Base-by-base conservation (phyloP, 306 rosid species). In the Leucaena leucocephala region DNA sequence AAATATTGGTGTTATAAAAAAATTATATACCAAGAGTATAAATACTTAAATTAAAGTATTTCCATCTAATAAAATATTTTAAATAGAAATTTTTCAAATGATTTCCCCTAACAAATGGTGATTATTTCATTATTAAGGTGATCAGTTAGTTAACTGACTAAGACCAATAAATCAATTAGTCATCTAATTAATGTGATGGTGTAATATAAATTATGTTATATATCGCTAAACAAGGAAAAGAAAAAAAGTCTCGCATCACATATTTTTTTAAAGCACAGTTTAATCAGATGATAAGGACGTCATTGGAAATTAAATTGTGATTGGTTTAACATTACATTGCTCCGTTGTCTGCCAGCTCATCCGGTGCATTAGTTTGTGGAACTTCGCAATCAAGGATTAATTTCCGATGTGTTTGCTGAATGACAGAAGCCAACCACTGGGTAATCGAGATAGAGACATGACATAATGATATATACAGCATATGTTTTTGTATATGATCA, bases 221-320 rank as follows among this genome's bases (percentile, higher is more conserved):
- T 19, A 43, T 42, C 36, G 6, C 17, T 5, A 12, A 68, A 42
- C 50, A 9, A 4, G 54, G 54, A 42, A 46, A 27, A 1, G 7
- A 2, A 3, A 43, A 21, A 68, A 21, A 6, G 70, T 10, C n/a
- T 43, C 33, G 38, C 14, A 27, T 27, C 1, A 5, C 10, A 1
- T 10, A 11, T 64, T 13, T 62, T 54, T 16, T n/a, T 21, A 14
- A 40, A 21, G 73, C 55, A 43, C 12, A 12, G 38, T 21, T 21
- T 43, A 61, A 61, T 61, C 16, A 21, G 55, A 38, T 11, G 73
- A 68, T 44, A 22, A 68, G 46, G 72, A 68, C 72, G 21, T 42
- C 4, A 4, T 17, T 3, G 34, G 16, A 21, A 68, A 43, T 43
- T 68, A 43, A 6, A 19, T 22, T 21, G 19, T 13, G 55, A 40